Base-by-base conservation (phyloP, 2,329 filamentous ascomycete species). In the Pseudogymnoascus sp. region DNA sequence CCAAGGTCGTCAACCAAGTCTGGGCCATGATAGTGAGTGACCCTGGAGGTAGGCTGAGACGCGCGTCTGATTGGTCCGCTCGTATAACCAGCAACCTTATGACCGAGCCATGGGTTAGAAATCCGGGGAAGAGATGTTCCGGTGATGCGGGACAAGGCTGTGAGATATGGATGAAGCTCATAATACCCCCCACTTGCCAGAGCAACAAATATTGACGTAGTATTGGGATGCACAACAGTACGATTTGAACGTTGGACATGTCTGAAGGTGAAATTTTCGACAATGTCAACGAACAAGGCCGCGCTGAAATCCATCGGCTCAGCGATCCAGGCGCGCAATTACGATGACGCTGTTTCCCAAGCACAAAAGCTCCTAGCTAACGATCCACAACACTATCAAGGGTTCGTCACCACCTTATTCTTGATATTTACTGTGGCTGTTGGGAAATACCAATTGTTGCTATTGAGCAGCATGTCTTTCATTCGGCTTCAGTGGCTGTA, bases 301-400 rank as follows among this genome's bases (percentile, higher is more conserved):
- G 85, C 87, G 64, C 80, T 97, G 69, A 96, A 96, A 78, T 85
- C 88, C 68, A 89, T 95, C 67, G 90, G 88, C 72, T 83, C 89
- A 67, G 87, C 88, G 56, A 82, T 96, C 68, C 89, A 91, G 72
- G 83, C 87, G 65, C 84, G 90, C 70, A 88, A 95, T 71, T 96
- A 88, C 78, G 88, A 89, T 65, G 87, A 89, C 71, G 91, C 89
- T 46, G 81, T 88, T 60, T 78, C 83, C 31, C 86, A 91, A 72
- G 87, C 90, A 3, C 81, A 85, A 65, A 82, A 84, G 28, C 79
- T 96, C 38, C 77, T 96, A 59, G 80, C 87, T 62, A 83, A 84
- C 67, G 92, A 97, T 66, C 77, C 87, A 1, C 84, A 87, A 66
- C 96, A 88, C 74, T 95, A 96, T 75, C 91, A 93, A 75, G 92